A percentile compares a stretch with the other conserved stretches of the same genome.
These are phyloP conservation scores for Trichoderma sp. DNA, from an alignment of 2,329 filamentous ascomycete species.

Conservation along the genomic window DNA sequence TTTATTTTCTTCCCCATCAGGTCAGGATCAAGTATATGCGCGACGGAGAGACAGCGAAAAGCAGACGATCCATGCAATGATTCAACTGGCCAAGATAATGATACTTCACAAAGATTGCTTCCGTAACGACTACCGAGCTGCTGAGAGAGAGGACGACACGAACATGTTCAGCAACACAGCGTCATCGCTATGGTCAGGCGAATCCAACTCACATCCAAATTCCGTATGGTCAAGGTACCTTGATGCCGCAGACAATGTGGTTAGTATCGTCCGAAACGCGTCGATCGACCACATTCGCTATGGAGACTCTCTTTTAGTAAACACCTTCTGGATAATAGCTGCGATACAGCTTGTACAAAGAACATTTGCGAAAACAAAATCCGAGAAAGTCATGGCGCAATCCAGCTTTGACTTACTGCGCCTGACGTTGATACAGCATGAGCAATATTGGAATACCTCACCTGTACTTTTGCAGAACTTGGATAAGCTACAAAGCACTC, in stretches of 20 bases:
- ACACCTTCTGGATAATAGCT: background rate
- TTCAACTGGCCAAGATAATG: background rate
- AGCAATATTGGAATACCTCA: background rate
- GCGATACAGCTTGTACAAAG: background rate
- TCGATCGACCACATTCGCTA: background rate
- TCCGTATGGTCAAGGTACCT: background rate
- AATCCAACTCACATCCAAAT: background rate
- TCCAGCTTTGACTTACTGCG: background rate
- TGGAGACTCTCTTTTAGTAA: background rate
- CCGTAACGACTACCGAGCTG: background rate
- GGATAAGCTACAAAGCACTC: background rate
- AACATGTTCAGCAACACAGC: background rate
- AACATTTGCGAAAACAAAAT: background rate
- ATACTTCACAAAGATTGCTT: background rate
- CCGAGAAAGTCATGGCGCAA: background rate
- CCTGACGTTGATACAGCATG: background rate
- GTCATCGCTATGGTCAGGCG: background rate
- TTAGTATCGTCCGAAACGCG: background rate
- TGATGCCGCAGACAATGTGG: background rate
- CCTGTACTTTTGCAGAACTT: background rate
- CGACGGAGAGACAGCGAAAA: background rate
- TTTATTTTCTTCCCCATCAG: background rate
- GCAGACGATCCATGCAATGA: background rate
- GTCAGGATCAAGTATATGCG: background rate
- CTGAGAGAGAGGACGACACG: background rate